phyloP scores from a whole-genome alignment of 768 basidiomycete genomes.

The Pleurotus sapidus region DNA sequence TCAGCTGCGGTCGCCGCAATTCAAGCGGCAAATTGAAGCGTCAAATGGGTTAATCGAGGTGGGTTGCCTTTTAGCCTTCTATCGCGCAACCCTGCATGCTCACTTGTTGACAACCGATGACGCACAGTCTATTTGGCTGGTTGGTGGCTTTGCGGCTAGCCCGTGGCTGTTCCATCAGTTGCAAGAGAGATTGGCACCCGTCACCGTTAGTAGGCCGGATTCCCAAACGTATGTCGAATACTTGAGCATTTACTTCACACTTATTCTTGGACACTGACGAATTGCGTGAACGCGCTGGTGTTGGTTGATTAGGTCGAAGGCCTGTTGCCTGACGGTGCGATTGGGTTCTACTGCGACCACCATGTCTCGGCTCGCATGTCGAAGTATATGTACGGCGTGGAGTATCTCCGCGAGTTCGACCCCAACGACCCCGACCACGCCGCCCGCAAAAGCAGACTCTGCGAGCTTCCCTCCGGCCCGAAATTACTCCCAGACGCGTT shows the following conservation, averaged over 20 bases:
- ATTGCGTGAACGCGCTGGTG: not conserved
- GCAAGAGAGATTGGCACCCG: constrained; percentile 60
- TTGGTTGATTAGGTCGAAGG: constrained; percentile 63
- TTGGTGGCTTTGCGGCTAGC: constrained; percentile 82
- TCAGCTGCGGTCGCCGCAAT: constrained; percentile 65
- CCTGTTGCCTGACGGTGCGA: constrained; percentile 82
- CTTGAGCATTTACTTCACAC: too few relatives aligned
- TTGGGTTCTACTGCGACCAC: constrained; percentile 84
- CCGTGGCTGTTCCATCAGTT: constrained; percentile 78
- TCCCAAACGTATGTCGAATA: constrained; percentile 61
- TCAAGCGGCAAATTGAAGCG: constrained; percentile 64
- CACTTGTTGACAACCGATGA: not conserved
- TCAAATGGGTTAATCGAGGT: constrained; percentile 69
- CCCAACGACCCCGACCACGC: constrained; percentile 63
- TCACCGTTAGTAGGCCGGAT: constrained; percentile 73
- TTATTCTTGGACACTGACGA: too few relatives aligned
- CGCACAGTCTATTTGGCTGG: constrained; percentile 72
- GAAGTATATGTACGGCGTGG: constrained; percentile 81
- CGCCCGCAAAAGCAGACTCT: constrained; percentile 59
- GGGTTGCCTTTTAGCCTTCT: not conserved
- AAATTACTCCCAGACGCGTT: constrained; percentile 77
- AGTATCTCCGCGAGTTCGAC: constrained; percentile 70
- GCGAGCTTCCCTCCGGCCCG: constrained; percentile 76
- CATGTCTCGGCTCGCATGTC: constrained; percentile 81
- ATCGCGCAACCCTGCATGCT: too few relatives aligned